Evolutionary conservation across 2,329 filamentous ascomycete genomes (phyloP).

Genomic region (Ophiostoma fasciatum): DNA sequence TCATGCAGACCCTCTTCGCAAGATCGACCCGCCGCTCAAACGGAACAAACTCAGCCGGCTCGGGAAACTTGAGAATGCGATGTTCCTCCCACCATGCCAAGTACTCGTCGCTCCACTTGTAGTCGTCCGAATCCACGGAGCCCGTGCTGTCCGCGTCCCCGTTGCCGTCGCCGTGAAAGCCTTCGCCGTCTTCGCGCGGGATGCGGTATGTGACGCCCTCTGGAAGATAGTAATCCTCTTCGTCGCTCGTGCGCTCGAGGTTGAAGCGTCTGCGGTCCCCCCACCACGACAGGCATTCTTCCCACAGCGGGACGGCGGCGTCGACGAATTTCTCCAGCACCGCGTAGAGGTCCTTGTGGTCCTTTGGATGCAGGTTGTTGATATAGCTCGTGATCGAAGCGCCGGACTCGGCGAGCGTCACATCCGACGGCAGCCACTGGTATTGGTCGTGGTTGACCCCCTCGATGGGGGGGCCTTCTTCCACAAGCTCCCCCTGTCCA

Average conservation of each 20-base stretch:
- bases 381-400: constrained; percentile 26
- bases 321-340: constrained; percentile 22
- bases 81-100: constrained; percentile 1
- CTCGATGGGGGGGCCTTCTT: background rate
- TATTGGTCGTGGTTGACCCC: constrained; percentile 6
- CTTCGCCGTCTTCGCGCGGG: constrained; percentile 1
- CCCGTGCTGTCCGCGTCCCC: constrained; percentile 4
- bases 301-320: constrained; percentile 26
- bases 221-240: constrained; percentile 6
- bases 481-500: constrained; percentile 11
- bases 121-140: background rate
- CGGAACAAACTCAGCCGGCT: constrained; percentile 4
- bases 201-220: constrained; percentile 3
- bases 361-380: constrained; percentile 28
- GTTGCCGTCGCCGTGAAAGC: constrained; percentile 1
- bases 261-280: constrained; percentile 5
- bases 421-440: constrained; percentile 23
- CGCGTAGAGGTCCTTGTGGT: constrained; percentile 19
- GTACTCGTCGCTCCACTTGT: constrained; percentile 5
- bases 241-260: constrained; percentile 1
- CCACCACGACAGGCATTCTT: constrained; percentile 12
- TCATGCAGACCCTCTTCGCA: constrained; percentile 3
- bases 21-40: constrained; percentile 1
- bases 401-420: constrained; percentile 16
- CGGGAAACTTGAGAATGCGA: constrained; percentile 6